These are phyloP conservation scores for Acarospora socialis DNA, from an alignment of 2,329 filamentous ascomycete species.

Conservation along the genomic window DNA sequence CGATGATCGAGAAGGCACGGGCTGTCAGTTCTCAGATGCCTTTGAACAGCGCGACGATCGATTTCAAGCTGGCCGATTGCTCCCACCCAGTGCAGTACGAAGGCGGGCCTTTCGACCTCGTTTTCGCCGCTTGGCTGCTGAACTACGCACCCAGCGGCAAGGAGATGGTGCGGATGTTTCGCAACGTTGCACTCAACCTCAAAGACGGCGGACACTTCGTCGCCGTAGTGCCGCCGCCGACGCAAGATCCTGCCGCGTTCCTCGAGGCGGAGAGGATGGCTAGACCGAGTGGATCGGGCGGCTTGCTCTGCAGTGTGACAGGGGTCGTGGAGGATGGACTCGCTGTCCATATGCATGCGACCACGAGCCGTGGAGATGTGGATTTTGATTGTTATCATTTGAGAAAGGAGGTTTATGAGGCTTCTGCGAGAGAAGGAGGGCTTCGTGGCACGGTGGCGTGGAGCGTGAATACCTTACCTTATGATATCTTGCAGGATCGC, in stretches of 20 bases:
- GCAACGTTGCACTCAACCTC: slow-evolving; percentile 23
- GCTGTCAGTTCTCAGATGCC: background rate
- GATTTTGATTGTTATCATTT: slow-evolving; percentile 19
- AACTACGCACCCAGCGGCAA: slow-evolving; percentile 22
- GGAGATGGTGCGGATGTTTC: slow-evolving; percentile 23
- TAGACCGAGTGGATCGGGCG: slow-evolving; percentile 1
- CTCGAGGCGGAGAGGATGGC: background rate
- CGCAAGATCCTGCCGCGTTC: slow-evolving; percentile 3
- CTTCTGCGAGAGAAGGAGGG: slow-evolving; percentile 19
- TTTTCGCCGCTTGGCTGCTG: slow-evolving; percentile 25
- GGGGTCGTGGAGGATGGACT: slow-evolving; percentile 16
- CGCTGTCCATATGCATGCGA: slow-evolving; percentile 9
- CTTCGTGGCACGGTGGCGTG: slow-evolving; percentile 17
- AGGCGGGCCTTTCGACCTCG: slow-evolving; percentile 23
- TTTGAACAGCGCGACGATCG: slow-evolving; percentile 5
- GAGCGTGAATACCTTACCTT: slow-evolving; percentile 12
- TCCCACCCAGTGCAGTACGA: slow-evolving; percentile 15
- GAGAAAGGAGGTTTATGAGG: slow-evolving; percentile 18
- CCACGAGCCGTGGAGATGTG: slow-evolving; percentile 11
- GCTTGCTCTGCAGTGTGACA: background rate
- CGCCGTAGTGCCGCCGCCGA: slow-evolving; percentile 18
- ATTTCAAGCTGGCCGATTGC: slow-evolving; percentile 17
- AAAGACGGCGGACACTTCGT: slow-evolving; percentile 23
- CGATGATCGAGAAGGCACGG: slow-evolving; percentile 21
- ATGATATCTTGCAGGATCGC: slow-evolving; percentile 1